Base-by-base conservation (phyloP, 2,329 filamentous ascomycete genomes). In the Arachnopeziza araneosa region DNA sequence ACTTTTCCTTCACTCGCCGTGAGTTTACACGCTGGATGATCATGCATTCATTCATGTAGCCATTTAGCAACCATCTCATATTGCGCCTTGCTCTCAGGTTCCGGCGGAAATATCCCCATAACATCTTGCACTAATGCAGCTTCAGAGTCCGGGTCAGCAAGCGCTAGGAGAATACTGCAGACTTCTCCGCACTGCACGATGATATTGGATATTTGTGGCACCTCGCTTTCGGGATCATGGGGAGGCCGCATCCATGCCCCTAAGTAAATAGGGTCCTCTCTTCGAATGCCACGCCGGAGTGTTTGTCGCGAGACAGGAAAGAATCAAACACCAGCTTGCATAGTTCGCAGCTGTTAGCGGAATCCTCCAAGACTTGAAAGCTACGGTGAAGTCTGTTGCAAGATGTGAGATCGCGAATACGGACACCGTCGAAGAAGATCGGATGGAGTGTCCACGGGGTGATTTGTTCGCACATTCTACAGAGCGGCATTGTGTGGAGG, bases 401-500 rank as follows among this genome's bases (percentile, higher is more conserved):
- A 3, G 6, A 53, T n/a, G 48, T 26, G n/a, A 50, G 56, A 36
- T 52, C 49, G 3, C 23, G 49, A 2, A 57, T 19, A 21, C 17
- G 48, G n/a, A 12, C 24, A 2, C 30, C 24, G 19, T 57, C 50
- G 24, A 57, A 57, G 53, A 14, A 53, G 56, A 57, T 21, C 1
- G 10, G 24, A 8, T 53, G 53, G 2, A 57, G 10, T 24, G 50
- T 57, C 56, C 50, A 57, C 53, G 56, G 56, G 14, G 56, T 57
- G 32, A 57, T 52, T 48, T 57, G 56, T 14, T 57, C 56, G 32
- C 56, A 57, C 19, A 57, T 3, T 22, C 10, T 14, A 44, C 50
- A 57, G 24, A 57, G 56, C 26, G 56, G 50, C 56, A 57, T 57
- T 55, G 24, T 55, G 32, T n/a, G n/a, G n/a, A n/a, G n/a, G n/a